Evolutionary conservation across 306 rosid genomes (phyloP).

Genomic region (Purshia tridentata): DNA sequence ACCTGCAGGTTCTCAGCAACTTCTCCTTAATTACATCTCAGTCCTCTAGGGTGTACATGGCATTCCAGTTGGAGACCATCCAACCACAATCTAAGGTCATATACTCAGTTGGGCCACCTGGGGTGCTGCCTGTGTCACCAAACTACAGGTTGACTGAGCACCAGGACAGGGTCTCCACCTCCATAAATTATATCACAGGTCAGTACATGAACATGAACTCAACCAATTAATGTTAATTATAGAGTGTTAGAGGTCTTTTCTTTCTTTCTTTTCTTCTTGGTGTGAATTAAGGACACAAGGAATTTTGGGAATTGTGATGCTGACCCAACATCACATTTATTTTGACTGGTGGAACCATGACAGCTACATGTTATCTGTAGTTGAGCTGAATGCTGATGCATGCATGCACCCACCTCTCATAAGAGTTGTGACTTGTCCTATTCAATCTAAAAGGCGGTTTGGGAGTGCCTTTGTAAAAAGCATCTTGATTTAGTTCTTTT

Average conservation of each 20-base stretch:
- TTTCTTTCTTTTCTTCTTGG: not conserved
- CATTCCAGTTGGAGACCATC: constrained; percentile 48
- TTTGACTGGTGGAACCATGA: not conserved
- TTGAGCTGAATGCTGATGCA: no score
- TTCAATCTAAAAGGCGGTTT: no score
- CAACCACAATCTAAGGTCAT: constrained; percentile 42
- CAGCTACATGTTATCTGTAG: not conserved
- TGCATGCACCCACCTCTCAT: no score
- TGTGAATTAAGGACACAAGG: not conserved
- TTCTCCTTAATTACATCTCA: constrained; percentile 49
- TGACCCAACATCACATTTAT: not conserved
- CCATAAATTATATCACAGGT: constrained; percentile 60
- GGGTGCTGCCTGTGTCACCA: constrained; percentile 49
- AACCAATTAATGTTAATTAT: not conserved
- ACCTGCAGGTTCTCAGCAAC: constrained; percentile 36
- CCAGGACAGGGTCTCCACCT: constrained; percentile 40
- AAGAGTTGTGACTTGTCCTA: no score
- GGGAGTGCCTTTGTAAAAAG: no score
- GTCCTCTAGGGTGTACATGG: constrained; percentile 44
- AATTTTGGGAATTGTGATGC: not conserved
- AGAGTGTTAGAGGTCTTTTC: not conserved
- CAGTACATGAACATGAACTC: constrained; percentile 9
- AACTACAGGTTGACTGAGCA: constrained; percentile 45
- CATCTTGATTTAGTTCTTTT: no score
- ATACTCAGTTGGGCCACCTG: constrained; percentile 53